phyloP scores from a whole-genome alignment of 2,329 filamentous ascomycete species.

The Pezicula radicicola region DNA sequence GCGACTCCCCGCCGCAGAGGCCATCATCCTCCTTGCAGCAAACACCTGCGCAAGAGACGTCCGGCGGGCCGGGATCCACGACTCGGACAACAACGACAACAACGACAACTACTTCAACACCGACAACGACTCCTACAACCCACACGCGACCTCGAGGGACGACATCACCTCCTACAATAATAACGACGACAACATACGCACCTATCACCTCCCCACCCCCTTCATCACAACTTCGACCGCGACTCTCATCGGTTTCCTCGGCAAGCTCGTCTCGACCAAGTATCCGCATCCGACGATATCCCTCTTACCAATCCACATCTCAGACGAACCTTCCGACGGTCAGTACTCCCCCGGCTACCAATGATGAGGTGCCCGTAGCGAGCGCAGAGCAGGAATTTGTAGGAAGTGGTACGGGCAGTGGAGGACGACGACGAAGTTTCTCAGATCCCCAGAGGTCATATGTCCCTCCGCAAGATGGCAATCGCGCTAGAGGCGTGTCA shows the following conservation, averaged over 20 bases:
- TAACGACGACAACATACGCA: background rate
- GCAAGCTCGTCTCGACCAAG: conserved; percentile 10
- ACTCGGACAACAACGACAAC: background rate
- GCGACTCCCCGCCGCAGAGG: background rate
- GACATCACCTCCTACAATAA: background rate
- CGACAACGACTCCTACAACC: background rate
- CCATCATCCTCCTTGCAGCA: background rate
- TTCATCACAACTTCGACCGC: background rate
- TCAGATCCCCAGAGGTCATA: conserved; percentile 13
- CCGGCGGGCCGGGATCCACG: background rate
- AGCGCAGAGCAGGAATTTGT: background rate
- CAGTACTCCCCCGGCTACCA: background rate
- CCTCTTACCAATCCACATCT: conserved; percentile 3
- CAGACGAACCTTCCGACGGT: background rate
- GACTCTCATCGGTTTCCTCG: background rate
- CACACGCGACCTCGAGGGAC: background rate
- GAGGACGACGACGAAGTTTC: conserved; percentile 8
- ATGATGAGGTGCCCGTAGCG: background rate
- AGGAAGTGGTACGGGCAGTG: background rate
- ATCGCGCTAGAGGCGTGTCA: background rate
- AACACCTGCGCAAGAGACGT: background rate
- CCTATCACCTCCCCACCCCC: background rate
- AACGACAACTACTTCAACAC: background rate
- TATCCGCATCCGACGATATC: conserved; percentile 18
- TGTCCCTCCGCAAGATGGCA: background rate